phyloP scores from a whole-genome alignment of 345 rosid genomes.

The Eucalyptus tenuipes region DNA sequence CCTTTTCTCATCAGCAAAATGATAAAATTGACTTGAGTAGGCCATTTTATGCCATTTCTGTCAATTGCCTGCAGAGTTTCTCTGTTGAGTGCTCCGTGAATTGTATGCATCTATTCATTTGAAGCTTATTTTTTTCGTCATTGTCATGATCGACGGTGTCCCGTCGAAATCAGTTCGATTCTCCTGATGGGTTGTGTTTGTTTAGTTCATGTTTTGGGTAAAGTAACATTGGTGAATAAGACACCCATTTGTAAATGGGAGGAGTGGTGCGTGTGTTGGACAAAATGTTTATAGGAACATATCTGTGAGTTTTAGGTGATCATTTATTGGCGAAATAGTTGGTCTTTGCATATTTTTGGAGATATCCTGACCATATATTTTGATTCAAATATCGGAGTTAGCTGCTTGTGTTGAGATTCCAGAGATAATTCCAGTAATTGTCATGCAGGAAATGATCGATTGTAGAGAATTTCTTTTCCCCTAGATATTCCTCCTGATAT shows the following conservation, averaged over 20 bases:
- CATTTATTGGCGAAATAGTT: neutral
- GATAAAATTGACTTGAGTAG: neutral
- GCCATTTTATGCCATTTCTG: neutral
- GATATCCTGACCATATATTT: neutral
- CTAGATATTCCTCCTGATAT: neutral
- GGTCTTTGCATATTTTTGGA: neutral
- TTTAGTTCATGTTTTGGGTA: neutral
- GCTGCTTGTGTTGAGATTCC: neutral
- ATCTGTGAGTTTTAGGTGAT: neutral
- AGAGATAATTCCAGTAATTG: neutral
- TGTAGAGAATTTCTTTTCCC: neutral
- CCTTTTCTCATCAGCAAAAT: neutral
- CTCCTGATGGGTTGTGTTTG: neutral
- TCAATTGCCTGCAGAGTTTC: neutral
- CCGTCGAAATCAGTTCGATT: neutral
- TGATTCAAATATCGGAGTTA: neutral
- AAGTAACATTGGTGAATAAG: neutral
- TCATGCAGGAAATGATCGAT: neutral
- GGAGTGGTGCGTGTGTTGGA: neutral
- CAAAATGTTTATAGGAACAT: neutral
- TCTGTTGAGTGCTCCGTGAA: neutral
- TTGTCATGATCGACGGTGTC: neutral
- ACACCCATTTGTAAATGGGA: neutral
- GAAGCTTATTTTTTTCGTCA: neutral
- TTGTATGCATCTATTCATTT: neutral